Conservation (phyloP, 345 rosid genomes). For the Lumnitzera littorea region DNA sequence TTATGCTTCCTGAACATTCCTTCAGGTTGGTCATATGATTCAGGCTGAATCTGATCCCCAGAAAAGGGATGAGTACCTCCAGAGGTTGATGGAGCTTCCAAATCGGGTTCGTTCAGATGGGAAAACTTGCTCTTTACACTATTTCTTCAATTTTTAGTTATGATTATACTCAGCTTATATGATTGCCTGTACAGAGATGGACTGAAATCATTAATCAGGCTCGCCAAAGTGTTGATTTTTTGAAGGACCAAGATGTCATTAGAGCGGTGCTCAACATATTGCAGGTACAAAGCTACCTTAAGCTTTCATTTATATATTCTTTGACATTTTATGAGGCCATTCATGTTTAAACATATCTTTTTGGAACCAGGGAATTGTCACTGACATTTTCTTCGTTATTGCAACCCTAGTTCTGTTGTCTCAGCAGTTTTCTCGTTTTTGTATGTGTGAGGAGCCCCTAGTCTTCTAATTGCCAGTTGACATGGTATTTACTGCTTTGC, state of each 20-base stretch:
- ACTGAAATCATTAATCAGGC: conserved; percentile 90
- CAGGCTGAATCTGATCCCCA: conserved; percentile 96
- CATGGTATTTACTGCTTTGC: conserved; percentile 25
- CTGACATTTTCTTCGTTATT: too few species aligned
- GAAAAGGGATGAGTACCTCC: conserved; percentile 94
- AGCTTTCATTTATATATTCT: background rate
- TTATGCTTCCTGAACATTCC: background rate
- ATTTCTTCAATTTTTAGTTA: background rate
- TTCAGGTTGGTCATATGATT: conserved; percentile 94
- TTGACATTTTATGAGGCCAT: too few species aligned
- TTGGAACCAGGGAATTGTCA: too few species aligned
- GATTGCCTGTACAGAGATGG: conserved; percentile 73
- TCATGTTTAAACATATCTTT: too few species aligned
- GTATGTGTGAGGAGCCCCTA: background rate
- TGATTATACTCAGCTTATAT: background rate
- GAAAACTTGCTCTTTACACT: background rate
- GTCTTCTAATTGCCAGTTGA: background rate
- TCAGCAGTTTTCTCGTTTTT: too few species aligned
- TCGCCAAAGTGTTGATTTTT: conserved; percentile 84
- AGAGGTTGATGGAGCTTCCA: conserved; percentile 91
- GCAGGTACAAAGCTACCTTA: conserved; percentile 56
- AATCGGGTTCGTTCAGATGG: conserved; percentile 52
- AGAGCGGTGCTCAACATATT: conserved; percentile 86
- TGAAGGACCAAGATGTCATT: conserved; percentile 88
- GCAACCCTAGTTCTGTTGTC: too few species aligned